Base-by-base conservation (phyloP, 805 yeast genomes). In the Henningerozyma blattae region DNA sequence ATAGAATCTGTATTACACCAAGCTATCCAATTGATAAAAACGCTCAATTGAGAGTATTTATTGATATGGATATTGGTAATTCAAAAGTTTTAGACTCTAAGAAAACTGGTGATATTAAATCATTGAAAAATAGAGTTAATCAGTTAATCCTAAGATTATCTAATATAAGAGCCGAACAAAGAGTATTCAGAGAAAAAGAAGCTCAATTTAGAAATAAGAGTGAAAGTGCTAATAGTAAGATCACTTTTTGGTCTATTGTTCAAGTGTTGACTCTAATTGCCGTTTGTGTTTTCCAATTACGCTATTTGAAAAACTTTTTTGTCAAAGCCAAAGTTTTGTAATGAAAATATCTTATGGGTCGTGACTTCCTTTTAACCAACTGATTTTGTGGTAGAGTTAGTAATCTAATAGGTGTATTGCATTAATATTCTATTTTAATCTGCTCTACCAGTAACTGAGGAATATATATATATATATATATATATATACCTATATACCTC, bases 261-360 rank as follows among this genome's bases (percentile, higher is more conserved):
- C 95, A 86, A 61, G 52, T 82, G 31, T 18, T 73, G 16, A 84
- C 80, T 2, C 66, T 86, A 45, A 66, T 70, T 8, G 70, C 64
- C 13, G 75, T 87, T 7, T 81, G 95, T 47, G 67, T 66, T 27
- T 73, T 82, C 68, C 95, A 86, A 61, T 59, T 86, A 54, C 67
- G 68, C 35, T 86, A 81, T 49, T 68, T 86, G 60, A 80, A 80
- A 59, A 59, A 75, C 28, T 84, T 85, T 70, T 85, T 85, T 54
- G 77, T 83, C 40, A 85, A 84, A 61, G 94, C 85, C 54, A 86
- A 86, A 62, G 72, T 84, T 39, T 77, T 85, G 15, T 83, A 64
- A 58, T 24, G n/a, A n/a, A n/a, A n/a, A n/a, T n/a, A n/a, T n/a
- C n/a, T n/a, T n/a, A n/a, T n/a, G n/a, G n/a, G n/a, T n/a, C n/a